Evolutionary conservation across 345 rosid genomes (phyloP).

Genomic region (Gossypium herbaceum): DNA sequence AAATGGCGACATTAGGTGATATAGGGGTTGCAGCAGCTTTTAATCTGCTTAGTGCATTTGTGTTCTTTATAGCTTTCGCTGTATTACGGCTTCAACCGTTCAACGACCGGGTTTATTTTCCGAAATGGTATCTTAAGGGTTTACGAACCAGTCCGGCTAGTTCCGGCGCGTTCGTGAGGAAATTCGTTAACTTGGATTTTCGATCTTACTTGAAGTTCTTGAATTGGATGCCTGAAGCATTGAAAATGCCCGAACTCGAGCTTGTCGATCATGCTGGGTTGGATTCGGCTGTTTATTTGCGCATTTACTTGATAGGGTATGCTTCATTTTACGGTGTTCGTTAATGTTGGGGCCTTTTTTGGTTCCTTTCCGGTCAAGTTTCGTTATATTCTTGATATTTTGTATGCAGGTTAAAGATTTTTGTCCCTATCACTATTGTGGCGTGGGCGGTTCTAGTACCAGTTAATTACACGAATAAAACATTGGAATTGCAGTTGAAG

Average conservation of each 20-base stretch:
- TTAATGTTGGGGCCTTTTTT: neutral
- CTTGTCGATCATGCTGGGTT: slow-evolving; percentile 96
- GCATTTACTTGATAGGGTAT: slow-evolving; percentile 92
- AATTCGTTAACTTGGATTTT: slow-evolving; percentile 70
- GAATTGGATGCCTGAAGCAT: slow-evolving; percentile 91
- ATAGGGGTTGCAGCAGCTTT: slow-evolving; percentile 77
- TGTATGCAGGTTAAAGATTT: slow-evolving; percentile 71
- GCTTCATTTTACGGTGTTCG: neutral
- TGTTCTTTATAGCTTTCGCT: slow-evolving; percentile 78
- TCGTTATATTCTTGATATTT: neutral
- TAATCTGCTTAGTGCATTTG: slow-evolving; percentile 65
- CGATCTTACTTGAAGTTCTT: slow-evolving; percentile 67
- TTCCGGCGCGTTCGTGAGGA: slow-evolving; percentile 46
- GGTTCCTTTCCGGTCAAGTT: neutral
- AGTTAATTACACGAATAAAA: slow-evolving; percentile 58
- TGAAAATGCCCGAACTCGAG: slow-evolving; percentile 92
- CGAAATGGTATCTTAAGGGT: slow-evolving; percentile 93
- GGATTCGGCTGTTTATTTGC: slow-evolving; percentile 89
- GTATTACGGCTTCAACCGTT: slow-evolving; percentile 80
- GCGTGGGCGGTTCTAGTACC: slow-evolving; percentile 34
- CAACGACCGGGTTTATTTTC: slow-evolving; percentile 92
- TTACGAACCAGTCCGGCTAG: slow-evolving; percentile 65
- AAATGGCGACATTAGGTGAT: slow-evolving; percentile 89
- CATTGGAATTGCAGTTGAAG: slow-evolving; percentile 28
- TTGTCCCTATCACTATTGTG: slow-evolving; percentile 14